phyloP scores from a whole-genome alignment of 2,329 filamentous ascomycete genomes.

The Fusarium newnesense region DNA sequence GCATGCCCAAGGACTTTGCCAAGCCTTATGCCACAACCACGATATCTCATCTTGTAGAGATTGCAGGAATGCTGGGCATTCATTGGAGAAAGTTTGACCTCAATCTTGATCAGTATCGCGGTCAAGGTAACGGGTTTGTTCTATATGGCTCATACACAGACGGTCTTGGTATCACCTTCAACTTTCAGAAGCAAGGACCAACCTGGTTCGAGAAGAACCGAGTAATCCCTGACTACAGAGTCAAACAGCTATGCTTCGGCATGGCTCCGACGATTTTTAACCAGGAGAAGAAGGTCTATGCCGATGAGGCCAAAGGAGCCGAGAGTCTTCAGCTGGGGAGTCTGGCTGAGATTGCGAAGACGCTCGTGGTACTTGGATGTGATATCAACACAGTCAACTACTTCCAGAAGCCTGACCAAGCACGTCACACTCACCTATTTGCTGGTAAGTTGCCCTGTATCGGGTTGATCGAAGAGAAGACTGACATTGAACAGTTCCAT shows the following conservation, averaged over 20 bases:
- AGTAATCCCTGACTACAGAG: conserved; percentile 49
- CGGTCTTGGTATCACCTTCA: conserved; percentile 53
- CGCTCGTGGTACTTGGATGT: conserved; percentile 53
- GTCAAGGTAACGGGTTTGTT: conserved; percentile 51
- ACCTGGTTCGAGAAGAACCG: conserved; percentile 50
- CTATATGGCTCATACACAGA: conserved; percentile 45
- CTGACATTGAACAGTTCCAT: conserved; percentile 11
- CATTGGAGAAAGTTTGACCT: conserved; percentile 56
- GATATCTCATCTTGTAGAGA: conserved; percentile 50
- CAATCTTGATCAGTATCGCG: conserved; percentile 49
- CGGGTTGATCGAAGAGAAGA: rapidly evolving
- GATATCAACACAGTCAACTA: conserved; percentile 48
- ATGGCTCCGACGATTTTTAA: conserved; percentile 53
- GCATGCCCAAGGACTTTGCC: conserved; percentile 36
- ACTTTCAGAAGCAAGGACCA: conserved; percentile 51
- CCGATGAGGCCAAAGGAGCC: conserved; percentile 31
- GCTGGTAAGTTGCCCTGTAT: conserved; percentile 12
- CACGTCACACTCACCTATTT: conserved; percentile 32
- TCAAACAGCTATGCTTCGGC: conserved; percentile 55
- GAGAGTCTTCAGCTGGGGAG: conserved; percentile 48
- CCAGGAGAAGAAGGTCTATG: conserved; percentile 36
- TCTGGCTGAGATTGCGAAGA: conserved; percentile 49
- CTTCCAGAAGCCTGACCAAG: conserved; percentile 39
- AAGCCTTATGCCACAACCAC: conserved; percentile 51
- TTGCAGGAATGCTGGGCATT: conserved; percentile 51